Conservation (phyloP, 306 rosid species). For the Cucumis cinereus region DNA sequence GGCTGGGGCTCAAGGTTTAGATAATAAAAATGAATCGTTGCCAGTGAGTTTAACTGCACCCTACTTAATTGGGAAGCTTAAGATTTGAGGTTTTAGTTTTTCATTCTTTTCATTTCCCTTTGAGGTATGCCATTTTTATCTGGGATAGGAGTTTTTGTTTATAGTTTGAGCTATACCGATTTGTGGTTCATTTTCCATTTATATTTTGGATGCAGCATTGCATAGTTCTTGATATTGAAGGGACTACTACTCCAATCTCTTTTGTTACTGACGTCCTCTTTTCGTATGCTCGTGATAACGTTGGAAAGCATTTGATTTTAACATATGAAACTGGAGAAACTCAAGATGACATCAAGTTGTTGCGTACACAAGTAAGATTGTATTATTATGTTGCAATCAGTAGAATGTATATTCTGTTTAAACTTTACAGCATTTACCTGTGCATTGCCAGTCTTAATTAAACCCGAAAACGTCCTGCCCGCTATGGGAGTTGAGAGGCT, state of each 20-base stretch:
- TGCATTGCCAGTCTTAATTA: neutral
- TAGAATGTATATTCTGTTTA: neutral
- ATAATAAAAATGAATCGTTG: conserved; percentile 22
- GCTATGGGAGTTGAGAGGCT: neutral
- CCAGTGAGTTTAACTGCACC: conserved; percentile 16
- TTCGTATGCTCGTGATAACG: conserved; percentile 84
- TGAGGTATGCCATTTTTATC: neutral
- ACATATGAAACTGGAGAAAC: conserved; percentile 67
- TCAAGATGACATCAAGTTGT: conserved; percentile 61
- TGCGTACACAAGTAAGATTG: conserved; percentile 58
- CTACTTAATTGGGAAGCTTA: neutral
- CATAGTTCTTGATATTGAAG: conserved; percentile 95
- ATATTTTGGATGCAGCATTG: conserved; percentile 45
- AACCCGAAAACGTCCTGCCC: neutral
- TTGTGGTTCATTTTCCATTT: conserved; percentile 9
- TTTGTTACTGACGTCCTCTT: conserved; percentile 90
- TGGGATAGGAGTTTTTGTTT: neutral
- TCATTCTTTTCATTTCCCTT: neutral
- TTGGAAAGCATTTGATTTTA: conserved; percentile 65
- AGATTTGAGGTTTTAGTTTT: neutral
- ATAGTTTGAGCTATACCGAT: neutral
- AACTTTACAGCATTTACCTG: neutral
- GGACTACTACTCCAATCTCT: conserved; percentile 95
- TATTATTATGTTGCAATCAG: neutral
- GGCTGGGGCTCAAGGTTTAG: conserved; percentile 38